These are phyloP conservation scores for Populus pruinosa DNA, from an alignment of 345 rosid species.

Conservation along the genomic window DNA sequence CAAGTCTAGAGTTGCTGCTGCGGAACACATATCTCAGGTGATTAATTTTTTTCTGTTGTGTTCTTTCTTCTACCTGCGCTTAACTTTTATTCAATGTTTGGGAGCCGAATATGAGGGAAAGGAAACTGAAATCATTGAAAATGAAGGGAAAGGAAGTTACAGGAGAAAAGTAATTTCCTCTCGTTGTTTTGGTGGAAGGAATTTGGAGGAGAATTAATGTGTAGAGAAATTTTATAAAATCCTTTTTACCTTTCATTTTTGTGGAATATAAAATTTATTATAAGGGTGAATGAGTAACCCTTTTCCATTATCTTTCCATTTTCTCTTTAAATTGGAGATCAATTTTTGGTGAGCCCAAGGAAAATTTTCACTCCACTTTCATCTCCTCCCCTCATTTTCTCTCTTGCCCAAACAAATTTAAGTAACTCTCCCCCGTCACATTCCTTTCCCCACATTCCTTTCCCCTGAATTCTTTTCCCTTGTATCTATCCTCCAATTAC, in stretches of 20 bases:
- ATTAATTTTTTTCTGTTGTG: background rate
- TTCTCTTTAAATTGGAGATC: background rate
- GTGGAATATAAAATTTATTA: background rate
- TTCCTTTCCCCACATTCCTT: background rate
- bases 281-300: background rate
- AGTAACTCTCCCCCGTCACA: background rate
- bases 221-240: background rate
- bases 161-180: background rate
- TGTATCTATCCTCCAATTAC: background rate
- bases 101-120: background rate
- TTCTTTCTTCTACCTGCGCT: background rate
- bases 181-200: background rate
- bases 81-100: background rate
- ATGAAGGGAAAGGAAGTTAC: background rate
- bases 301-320: background rate
- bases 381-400: background rate
- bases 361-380: background rate
- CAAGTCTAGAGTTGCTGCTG: conserved; percentile 79
- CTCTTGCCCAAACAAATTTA: background rate
- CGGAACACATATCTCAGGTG: conserved; percentile 80
- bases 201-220: background rate
- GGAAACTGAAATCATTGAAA: background rate
- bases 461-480: background rate
- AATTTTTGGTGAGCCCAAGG: background rate
- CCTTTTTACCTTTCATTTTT: background rate